Conservation (phyloP, 2,329 filamentous ascomycete species). For the Fusarium stilboides region DNA sequence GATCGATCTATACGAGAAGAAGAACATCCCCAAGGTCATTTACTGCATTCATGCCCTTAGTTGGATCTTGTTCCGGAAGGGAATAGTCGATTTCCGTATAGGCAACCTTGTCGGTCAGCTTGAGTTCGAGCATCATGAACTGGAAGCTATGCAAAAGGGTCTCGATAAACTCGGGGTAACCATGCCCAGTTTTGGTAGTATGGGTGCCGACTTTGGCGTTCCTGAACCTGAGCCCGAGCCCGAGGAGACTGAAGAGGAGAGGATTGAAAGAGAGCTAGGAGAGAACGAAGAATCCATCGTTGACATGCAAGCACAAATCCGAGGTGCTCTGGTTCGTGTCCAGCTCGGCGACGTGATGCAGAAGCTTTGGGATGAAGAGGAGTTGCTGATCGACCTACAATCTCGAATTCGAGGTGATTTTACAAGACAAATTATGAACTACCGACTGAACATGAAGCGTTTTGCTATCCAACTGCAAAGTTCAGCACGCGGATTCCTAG, state of each 20-base stretch:
- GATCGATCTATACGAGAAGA: conserved; percentile 98
- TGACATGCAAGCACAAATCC: conserved; percentile 89
- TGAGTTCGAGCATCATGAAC: conserved; percentile 96
- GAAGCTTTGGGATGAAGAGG: conserved; percentile 87
- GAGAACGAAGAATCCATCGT: conserved; percentile 81
- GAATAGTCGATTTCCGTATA: conserved; percentile 95
- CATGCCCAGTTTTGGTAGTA: conserved; percentile 98
- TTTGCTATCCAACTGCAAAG: conserved; percentile 89
- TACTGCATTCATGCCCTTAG: conserved; percentile 98
- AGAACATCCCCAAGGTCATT: conserved; percentile 99
- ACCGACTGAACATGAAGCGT: conserved; percentile 84
- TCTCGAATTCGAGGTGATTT: conserved; percentile 90
- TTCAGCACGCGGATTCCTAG: conserved; percentile 80
- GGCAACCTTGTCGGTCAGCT: conserved; percentile 96
- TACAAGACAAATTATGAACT: conserved; percentile 84
- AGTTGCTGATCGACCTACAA: conserved; percentile 84
- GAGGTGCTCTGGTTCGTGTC: conserved; percentile 84
- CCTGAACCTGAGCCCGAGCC: conserved; percentile 80
- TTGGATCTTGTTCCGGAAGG: conserved; percentile 96
- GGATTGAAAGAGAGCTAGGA: conserved; percentile 83
- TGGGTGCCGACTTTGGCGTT: conserved; percentile 95
- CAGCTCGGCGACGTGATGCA: conserved; percentile 88
- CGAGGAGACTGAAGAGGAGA: conserved; percentile 91
- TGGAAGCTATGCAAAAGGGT: conserved; percentile 97
- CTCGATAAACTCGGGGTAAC: conserved; percentile 94